Evolutionary conservation across 306 rosid species (phyloP).

Genomic region (Mucuna pruriens): DNA sequence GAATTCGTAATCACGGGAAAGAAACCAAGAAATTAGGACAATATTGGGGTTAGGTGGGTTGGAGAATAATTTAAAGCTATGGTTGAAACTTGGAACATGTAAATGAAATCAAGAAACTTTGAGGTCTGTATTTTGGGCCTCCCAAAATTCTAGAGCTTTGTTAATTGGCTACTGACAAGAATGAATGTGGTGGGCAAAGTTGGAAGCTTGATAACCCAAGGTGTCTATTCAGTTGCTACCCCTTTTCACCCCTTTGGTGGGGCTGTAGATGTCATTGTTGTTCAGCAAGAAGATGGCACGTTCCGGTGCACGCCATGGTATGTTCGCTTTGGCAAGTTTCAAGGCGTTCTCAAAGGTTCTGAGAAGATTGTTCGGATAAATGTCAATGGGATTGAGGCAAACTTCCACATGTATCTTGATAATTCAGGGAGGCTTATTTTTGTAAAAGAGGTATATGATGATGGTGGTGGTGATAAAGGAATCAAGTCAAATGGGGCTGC

Average conservation of each 20-base stretch:
- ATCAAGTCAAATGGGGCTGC: constrained; percentile 46
- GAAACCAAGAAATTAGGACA: constrained; percentile 35
- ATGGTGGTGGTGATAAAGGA: constrained; percentile 46
- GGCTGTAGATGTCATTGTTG: constrained; percentile 95
- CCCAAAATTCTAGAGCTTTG: constrained; percentile 36
- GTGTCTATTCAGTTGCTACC: constrained; percentile 92
- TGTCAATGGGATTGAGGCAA: constrained; percentile 83
- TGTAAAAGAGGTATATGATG: constrained; percentile 69
- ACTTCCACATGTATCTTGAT: constrained; percentile 93
- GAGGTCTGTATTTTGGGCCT: constrained; percentile 36
- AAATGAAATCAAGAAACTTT: constrained; percentile 39
- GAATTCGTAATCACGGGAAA: constrained; percentile 34
- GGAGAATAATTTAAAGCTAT: constrained; percentile 28
- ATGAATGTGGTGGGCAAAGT: constrained; percentile 94
- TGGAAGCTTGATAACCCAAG: constrained; percentile 84
- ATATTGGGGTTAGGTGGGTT: not conserved
- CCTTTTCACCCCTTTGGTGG: constrained; percentile 99
- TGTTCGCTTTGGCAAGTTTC: constrained; percentile 94
- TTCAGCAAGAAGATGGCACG: constrained; percentile 92
- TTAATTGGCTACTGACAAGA: constrained; percentile 33
- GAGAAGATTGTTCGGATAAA: constrained; percentile 79
- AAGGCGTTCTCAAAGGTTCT: constrained; percentile 90
- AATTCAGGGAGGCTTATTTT: constrained; percentile 98
- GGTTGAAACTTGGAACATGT: constrained; percentile 6
- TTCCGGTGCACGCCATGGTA: constrained; percentile 95